Evolutionary conservation across 495 filamentous ascomycete species (phyloP).

Genomic region (Cercophora sp.): DNA sequence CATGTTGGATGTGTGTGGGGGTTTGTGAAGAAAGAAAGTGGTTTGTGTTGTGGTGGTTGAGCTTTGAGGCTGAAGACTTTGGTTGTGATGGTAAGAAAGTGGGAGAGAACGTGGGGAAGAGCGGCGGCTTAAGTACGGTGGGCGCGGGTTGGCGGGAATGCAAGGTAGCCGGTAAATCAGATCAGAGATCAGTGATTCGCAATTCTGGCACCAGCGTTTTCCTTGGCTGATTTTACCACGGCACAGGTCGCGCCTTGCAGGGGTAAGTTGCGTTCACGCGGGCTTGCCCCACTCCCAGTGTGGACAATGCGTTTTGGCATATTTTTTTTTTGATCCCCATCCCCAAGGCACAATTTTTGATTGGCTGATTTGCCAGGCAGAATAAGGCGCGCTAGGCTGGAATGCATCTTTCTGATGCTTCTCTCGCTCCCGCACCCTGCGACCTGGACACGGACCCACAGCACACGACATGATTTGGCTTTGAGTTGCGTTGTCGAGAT

Average conservation of each 20-base stretch:
- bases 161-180: constrained; percentile 39
- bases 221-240: constrained; percentile 22
- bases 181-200: constrained; percentile 34
- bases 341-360: constrained; percentile 7
- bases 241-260: constrained; percentile 3
- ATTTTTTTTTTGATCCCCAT: neutral
- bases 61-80: constrained; percentile 38
- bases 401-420: no score
- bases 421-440: no score
- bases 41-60: constrained; percentile 14
- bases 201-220: neutral
- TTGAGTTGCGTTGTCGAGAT: neutral
- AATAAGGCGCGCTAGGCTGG: neutral
- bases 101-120: constrained; percentile 46
- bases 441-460: neutral
- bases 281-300: neutral
- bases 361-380: constrained; percentile 2
- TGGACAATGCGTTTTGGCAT: neutral
- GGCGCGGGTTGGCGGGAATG: constrained; percentile 21
- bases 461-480: neutral
- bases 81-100: constrained; percentile 22
- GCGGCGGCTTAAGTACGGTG: constrained; percentile 39
- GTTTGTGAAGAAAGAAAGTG: constrained; percentile 17
- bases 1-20: constrained; percentile 50
- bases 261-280: neutral